phyloP scores from a whole-genome alignment of 2,329 filamentous ascomycete genomes.

The Claviceps cyperi region DNA sequence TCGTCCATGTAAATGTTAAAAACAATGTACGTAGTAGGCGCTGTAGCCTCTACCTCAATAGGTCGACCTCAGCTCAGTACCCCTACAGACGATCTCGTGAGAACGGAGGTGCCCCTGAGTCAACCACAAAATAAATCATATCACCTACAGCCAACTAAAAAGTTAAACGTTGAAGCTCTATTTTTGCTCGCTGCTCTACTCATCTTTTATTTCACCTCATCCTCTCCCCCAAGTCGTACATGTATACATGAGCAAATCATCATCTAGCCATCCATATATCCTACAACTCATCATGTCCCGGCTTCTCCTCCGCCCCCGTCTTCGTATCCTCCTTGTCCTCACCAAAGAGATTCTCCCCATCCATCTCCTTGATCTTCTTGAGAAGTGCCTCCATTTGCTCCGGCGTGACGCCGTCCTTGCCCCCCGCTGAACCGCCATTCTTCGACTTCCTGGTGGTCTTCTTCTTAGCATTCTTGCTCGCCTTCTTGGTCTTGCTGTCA shows the following conservation, averaged over 20 bases:
- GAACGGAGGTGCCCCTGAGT: too few relatives aligned
- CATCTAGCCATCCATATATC: not conserved
- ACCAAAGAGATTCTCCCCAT: constrained; percentile 14
- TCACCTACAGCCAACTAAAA: too few relatives aligned
- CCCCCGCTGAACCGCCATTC: constrained; percentile 21
- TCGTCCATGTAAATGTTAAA: too few relatives aligned
- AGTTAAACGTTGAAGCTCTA: constrained; percentile 1
- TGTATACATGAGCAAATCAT: not conserved
- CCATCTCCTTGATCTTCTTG: constrained; percentile 19
- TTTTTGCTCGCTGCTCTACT: not conserved
- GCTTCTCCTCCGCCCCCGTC: constrained; percentile 7
- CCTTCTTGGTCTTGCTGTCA: constrained; percentile 26
- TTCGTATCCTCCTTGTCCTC: constrained; percentile 12
- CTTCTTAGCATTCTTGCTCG: constrained; percentile 20
- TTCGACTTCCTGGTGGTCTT: constrained; percentile 24
- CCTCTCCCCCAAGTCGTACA: not conserved
- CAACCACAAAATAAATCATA: too few relatives aligned
- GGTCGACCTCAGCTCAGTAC: too few relatives aligned
- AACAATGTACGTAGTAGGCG: too few relatives aligned
- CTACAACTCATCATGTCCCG: constrained; percentile 23
- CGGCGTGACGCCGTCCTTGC: constrained; percentile 23
- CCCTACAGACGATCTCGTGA: too few relatives aligned
- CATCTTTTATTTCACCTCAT: not conserved
- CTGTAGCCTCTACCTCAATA: too few relatives aligned
- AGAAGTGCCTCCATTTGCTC: constrained; percentile 30